Evolutionary conservation across 2,329 filamentous ascomycete species (phyloP), one percentile per base, ranked within the genome.

Genomic region (Colletotrichum sidae): DNA sequence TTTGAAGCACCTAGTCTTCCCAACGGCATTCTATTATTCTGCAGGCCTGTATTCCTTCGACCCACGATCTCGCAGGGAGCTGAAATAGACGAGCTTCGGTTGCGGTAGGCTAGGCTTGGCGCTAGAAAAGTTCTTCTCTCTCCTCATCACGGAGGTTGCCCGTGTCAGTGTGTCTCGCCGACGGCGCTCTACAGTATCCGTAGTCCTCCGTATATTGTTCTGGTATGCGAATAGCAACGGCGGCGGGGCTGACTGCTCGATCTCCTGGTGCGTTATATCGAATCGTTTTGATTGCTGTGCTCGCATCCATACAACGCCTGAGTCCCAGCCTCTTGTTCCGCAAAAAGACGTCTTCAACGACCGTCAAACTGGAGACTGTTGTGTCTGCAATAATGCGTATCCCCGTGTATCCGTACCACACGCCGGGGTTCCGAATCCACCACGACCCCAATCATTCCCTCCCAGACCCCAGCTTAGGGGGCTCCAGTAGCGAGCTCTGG

Each of bases 21-120:
- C n/a, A 47, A 45, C 34, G 15, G n/a, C 25, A 25, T 25, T 25
- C 25, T 25, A 5, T 25, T 25, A 45, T n/a, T 55, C 41, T 55
- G 53, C 15, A 11, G 34, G 8, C 25, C 25, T 25, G 25, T 25
- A 44, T 42, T 33, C 6, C 12, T 59, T 25, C 25, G 54, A 49
- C 44, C 49, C 60, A 64, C n/a, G 49, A 33, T 34, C 37, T 58
- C 41, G 9, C 44, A 50, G 15, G 35, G 37, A 33, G 11, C 37
- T 4, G 42, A 53, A 8, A 35, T 50, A 13, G 33, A 35, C 41
- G 42, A n/a, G 13, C 10, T 60, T 60, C 39, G 39, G 44, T 8
- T 54, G 56, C 34, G 10, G 50, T 50, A 41, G 50, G 15, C 44
- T 51, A 34, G 13, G 17, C 34, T 44, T 50, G 37, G 38, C 55